phyloP scores from a whole-genome alignment of 2,329 filamentous ascomycete species.

The Aspergillus brasiliensis region DNA sequence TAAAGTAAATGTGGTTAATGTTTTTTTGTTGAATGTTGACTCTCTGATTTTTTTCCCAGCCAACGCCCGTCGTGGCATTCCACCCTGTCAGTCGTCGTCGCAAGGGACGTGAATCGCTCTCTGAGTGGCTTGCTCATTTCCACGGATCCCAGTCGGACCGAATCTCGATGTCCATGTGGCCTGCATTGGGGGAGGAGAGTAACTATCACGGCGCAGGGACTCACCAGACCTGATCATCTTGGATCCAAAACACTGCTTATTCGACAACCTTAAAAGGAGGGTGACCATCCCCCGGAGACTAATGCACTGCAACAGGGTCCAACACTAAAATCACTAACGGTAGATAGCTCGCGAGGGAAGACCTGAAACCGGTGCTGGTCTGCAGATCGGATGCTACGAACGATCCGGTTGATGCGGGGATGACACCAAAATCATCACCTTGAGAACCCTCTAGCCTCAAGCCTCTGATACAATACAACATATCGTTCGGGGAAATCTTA shows the following conservation, averaged over 20 bases:
- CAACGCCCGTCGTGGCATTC: slow-evolving; percentile 1
- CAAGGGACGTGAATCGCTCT: not conserved
- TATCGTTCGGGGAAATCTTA: not conserved
- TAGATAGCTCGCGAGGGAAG: not conserved
- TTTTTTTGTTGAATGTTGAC: too few species aligned
- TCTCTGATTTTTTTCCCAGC: not conserved
- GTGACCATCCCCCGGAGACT: slow-evolving; percentile 10
- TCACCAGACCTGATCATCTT: slow-evolving; percentile 23
- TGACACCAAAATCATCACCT: not conserved
- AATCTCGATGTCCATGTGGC: slow-evolving; percentile 9
- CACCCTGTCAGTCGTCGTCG: not conserved
- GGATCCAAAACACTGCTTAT: slow-evolving; percentile 8
- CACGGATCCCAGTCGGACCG: not conserved
- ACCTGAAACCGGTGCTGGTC: not conserved
- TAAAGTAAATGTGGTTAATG: not conserved
- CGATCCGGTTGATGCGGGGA: not conserved
- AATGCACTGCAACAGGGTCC: not conserved
- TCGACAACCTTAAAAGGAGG: not conserved
- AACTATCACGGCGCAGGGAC: slow-evolving; percentile 4
- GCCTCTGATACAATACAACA: not conserved
- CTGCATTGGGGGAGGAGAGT: not conserved
- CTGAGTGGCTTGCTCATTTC: not conserved
- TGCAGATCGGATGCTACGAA: not conserved
- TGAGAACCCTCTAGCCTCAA: not conserved
- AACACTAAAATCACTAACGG: not conserved